Evolutionary conservation across 75 land plant species (phyloP), one percentile per base, ranked within the genome.

Genomic region (Cupressus sempervirens): DNA sequence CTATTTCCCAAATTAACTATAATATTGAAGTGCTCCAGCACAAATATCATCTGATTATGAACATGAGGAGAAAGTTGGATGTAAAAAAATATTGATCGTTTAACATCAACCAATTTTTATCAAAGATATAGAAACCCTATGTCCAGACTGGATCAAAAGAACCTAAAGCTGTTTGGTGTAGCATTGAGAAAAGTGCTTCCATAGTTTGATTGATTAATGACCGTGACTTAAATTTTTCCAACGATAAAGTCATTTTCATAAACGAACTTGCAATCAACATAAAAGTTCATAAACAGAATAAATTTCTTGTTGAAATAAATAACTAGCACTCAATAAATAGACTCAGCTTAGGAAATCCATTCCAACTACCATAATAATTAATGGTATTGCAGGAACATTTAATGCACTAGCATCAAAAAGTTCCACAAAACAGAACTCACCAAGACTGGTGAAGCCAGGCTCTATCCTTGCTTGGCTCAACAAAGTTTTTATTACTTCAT

Each of bases 381-480:
- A 45, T 11, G 29, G 4, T 79, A 43, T 79, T 79, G 43, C 23
- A 30, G 32, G 15, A 72, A 72, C 36, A 30, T 32, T 72, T 26
- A 43, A n/a, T 10, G 81, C 50, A 79, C 12, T 26, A 45, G 81
- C 32, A 43, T 13, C 35, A 18, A 76, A 13, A 79, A 79, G 20
- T 10, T n/a, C 26, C 30, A n/a, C 29, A 43, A 79, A 43, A 40
- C 23, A 9, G n/a, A 80, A 58, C 87, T 58, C 88, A 93, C 96
- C 96, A 52, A 95, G 85, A 41, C 93, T 89, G 48, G 96, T 92
- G 86, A 95, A 95, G 50, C 95, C 96, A 70, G 96, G 96, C 80
- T 95, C 96, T 67, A 95, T 93, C 41, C 90, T 91, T 73, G 96
- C 95, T 77, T 94, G 93, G 67, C 62, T 90, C 76, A 92, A 56